Evolutionary conservation across 495 filamentous ascomycete species (phyloP), one percentile per base, ranked within the genome.

Genomic region (Astrothelium macrocarpum): DNA sequence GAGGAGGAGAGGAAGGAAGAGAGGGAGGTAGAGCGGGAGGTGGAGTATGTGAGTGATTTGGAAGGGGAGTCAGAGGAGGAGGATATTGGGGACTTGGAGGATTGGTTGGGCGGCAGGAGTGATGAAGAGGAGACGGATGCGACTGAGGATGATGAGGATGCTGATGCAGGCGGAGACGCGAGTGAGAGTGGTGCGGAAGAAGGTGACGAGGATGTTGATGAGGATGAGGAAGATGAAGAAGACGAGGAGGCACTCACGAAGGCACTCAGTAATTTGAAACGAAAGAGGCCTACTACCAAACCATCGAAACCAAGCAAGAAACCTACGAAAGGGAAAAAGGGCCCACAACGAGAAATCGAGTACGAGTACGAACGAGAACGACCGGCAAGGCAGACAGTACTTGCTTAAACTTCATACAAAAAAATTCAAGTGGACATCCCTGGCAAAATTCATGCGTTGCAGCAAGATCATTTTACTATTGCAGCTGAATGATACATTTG

Each of bases 21-120:
- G 73, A 74, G 79, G 60, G 86, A 90, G 64, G 45, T 45, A 31
- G 85, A 90, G 64, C 77, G 77, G 42, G 84, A 90, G 64, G 87
- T 97, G 25, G 92, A 96, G 76, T 96, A 96, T 70, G 88, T 97
- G 42, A 83, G 80, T 67, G 87, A 89, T 64, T 66, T 87, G 11
- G 87, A 89, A 32, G 83, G 67, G 49, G 73, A 76, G 59, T 73
- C 72, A 20, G 76, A 77, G 45, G 70, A 74, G 20, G 74, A 87
- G 61, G 82, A 78, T 62, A 74, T 81, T 64, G 81, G 82, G 67
- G 85, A 86, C 61, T 68, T 90, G 49, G 87, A 84, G 65, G 87
- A 90, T 66, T 90, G 87, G 87, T 73, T 89, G 20, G 87, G 85
- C 59, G 81, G 74, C 16, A 77, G 82, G 39, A 87, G 84, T 62